Evolutionary conservation across 495 filamentous ascomycete species (phyloP).

Genomic region (Bryoglossum gracile): DNA sequence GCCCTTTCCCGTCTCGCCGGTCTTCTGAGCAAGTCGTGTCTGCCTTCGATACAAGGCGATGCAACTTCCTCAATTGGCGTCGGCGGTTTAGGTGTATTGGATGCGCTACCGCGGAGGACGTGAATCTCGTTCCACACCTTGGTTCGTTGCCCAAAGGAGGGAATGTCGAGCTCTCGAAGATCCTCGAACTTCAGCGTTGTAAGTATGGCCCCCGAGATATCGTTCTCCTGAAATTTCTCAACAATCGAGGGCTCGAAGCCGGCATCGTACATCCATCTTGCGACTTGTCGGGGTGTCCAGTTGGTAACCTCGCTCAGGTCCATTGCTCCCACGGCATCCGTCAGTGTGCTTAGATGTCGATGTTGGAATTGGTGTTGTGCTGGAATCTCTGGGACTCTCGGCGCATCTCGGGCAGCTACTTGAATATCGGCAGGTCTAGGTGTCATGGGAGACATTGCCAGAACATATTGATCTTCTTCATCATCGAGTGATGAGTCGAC

Average conservation of each 20-base stretch:
- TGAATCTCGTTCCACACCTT: constrained; percentile 80
- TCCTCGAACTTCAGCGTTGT: constrained; percentile 84
- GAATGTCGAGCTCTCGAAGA: constrained; percentile 86
- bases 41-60: constrained; percentile 24
- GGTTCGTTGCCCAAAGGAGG: constrained; percentile 88
- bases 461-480: constrained; percentile 50
- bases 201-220: constrained; percentile 80
- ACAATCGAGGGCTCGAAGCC: constrained; percentile 65
- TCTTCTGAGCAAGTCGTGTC: constrained; percentile 22
- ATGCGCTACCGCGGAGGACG: constrained; percentile 54
- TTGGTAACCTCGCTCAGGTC: constrained; percentile 47
- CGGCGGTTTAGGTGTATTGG: constrained; percentile 44
- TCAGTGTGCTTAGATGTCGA: constrained; percentile 31
- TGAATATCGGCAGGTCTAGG: constrained; percentile 29
- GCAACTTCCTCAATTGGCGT: constrained; percentile 47
- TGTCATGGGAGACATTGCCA: constrained; percentile 59
- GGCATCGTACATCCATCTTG: constrained; percentile 65
- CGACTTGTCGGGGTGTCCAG: constrained; percentile 73
- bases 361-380: constrained; percentile 23
- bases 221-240: constrained; percentile 81
- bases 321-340: constrained; percentile 42
- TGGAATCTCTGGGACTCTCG: constrained; percentile 20
- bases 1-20: constrained; percentile 24
- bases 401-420: constrained; percentile 24
- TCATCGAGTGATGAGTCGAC: constrained; percentile 33